A percentile compares a stretch with the other conserved stretches of the same genome.
These are phyloP conservation scores for Dalbergia cultrata DNA, from an alignment of 306 rosid species.

Conservation along the genomic window DNA sequence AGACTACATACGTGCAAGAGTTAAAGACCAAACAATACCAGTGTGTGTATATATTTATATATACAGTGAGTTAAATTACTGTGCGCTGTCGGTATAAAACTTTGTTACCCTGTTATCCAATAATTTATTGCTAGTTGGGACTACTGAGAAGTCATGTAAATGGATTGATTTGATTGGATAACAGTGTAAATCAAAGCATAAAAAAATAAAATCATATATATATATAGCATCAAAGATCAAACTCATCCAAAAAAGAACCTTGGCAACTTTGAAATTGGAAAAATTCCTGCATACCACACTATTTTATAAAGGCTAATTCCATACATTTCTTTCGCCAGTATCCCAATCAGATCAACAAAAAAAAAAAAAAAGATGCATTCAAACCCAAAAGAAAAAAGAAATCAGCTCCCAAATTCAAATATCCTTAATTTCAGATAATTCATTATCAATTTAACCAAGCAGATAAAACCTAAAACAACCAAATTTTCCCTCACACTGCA, in stretches of 20 bases:
- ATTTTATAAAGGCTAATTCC: not conserved
- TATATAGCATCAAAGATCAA: not conserved
- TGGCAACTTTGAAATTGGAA: constrained; percentile 19
- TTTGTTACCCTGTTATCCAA: too few relatives aligned
- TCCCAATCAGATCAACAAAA: not conserved
- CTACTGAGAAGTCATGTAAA: too few relatives aligned
- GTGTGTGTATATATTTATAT: too few relatives aligned
- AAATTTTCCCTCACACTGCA: not conserved
- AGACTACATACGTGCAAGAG: constrained; percentile 80
- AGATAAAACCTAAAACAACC: not conserved
- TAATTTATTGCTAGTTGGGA: too few relatives aligned
- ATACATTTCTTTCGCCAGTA: constrained; percentile 23
- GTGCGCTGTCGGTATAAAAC: too few relatives aligned
- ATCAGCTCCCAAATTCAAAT: not conserved
- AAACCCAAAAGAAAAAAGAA: not conserved
- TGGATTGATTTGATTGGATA: too few relatives aligned
- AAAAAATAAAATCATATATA: too few relatives aligned
- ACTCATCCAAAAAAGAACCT: constrained; percentile 14
- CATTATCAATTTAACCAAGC: not conserved
- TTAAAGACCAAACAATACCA: constrained; percentile 63
- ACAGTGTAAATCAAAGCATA: too few relatives aligned
- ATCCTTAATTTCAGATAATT: not conserved
- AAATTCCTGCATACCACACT: constrained; percentile 2
- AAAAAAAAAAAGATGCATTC: too few relatives aligned
- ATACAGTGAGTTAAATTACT: too few relatives aligned